Base-by-base conservation (phyloP, 441 rosid genomes). In the Aquilaria agallochum region DNA sequence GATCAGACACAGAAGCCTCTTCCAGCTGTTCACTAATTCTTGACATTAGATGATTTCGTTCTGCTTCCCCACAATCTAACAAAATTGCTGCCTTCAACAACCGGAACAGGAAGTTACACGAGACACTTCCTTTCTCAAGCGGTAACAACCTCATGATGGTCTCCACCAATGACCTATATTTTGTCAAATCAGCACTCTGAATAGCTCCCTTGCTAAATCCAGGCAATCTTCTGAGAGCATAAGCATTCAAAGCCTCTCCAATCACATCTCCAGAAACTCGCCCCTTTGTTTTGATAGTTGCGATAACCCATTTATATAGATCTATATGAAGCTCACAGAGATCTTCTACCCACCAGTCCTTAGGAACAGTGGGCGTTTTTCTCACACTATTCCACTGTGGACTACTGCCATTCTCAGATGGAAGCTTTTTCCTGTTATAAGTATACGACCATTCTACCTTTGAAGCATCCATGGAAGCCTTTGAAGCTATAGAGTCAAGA, bases 301-400 rank as follows among this genome's bases (percentile, higher is more conserved):
- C 31, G 5, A 93, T 85, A 11, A 77, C 87, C 60, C 81, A 80
- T 67, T 76, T 88, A 69, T 83, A 93, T 66, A 88, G 63, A 62
- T 85, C 93, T 12, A 93, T 78, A 55, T 83, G 89, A 59, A 93
- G 87, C 65, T 88, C 98, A 56, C 91, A 85, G 31, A 93, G 86
- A 76, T 93, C 97, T 79, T 93, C 97, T 0, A 93, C 96, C 98
- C 98, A 93, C 98, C 97, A 90, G 48, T 93, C 98, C 61, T 74
- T 80, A 45, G 97, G 98, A 69, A 90, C 98, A 1, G 59, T 66
- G 50, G 72, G 94, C 0, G 81, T 78, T 68, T 76, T 90, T 69
- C 89, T 82, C 40, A 63, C 61, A 12, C 83, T 89, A 12, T 86
- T 83, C 85, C 89, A 80, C 2, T 54, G 72, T 5, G 83, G 71